These are phyloP conservation scores for Plenodomus lindquistii DNA, from an alignment of 2,329 filamentous ascomycete genomes.

Conservation along the genomic window DNA sequence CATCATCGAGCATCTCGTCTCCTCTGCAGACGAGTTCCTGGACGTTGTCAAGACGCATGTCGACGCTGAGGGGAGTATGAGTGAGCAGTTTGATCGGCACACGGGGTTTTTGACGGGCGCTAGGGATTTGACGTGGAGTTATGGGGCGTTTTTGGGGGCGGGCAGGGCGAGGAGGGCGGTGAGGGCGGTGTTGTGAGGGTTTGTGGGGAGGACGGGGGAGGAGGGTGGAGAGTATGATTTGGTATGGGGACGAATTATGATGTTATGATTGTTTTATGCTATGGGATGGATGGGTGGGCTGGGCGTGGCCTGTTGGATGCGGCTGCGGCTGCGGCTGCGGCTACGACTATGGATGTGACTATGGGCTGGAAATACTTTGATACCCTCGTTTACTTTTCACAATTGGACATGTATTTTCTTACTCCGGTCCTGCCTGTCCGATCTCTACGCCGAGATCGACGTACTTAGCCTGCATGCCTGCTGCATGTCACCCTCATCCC, in stretches of 20 bases:
- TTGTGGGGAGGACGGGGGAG: background rate
- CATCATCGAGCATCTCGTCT: conserved; percentile 36
- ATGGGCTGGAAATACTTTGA: conserved; percentile 1
- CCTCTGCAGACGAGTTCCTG: conserved; percentile 48
- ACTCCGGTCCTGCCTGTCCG: too few species aligned
- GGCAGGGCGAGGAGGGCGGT: conserved; percentile 37
- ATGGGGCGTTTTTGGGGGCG: conserved; percentile 49
- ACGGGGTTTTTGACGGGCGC: conserved; percentile 48
- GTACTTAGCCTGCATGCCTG: too few species aligned
- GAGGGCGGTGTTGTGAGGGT: background rate
- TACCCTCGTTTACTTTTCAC: conserved; percentile 4
- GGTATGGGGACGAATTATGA: conserved; percentile 14
- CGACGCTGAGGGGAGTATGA: conserved; percentile 44
- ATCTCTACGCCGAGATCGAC: too few species aligned
- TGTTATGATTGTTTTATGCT: too few species aligned
- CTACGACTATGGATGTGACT: background rate
- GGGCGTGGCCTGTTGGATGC: too few species aligned
- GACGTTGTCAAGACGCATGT: conserved; percentile 47
- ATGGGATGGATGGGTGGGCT: too few species aligned
- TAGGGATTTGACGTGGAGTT: conserved; percentile 51
- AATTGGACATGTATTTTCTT: too few species aligned
- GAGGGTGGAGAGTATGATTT: background rate
- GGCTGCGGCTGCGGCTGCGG: too few species aligned
- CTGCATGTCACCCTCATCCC: too few species aligned
- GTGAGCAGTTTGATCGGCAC: conserved; percentile 50